phyloP scores from a whole-genome alignment of 495 filamentous ascomycete species.

The Penicillium salamii region DNA sequence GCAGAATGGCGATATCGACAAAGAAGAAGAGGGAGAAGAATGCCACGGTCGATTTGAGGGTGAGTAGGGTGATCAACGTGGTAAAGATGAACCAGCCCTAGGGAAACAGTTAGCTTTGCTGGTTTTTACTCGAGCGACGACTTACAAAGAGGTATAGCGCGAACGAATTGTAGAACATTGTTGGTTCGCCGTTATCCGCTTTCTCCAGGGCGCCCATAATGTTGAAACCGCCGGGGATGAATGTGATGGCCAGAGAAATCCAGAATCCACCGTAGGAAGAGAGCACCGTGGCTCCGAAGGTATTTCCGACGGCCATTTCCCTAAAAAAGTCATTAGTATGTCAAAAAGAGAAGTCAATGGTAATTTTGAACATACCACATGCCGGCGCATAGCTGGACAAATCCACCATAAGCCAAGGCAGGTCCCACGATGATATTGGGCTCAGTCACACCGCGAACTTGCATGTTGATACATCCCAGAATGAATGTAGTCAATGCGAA shows the following conservation, averaged over 20 bases:
- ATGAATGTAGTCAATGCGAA: constrained; percentile 90
- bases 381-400: constrained; percentile 81
- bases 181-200: constrained; percentile 40
- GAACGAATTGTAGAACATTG: constrained; percentile 61
- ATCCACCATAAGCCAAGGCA: constrained; percentile 70
- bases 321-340: constrained; percentile 40
- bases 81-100: constrained; percentile 93
- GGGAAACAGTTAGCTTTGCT: not conserved
- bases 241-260: constrained; percentile 79
- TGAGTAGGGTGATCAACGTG: constrained; percentile 72
- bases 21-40: constrained; percentile 90
- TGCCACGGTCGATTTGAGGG: constrained; percentile 81
- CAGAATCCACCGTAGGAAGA: constrained; percentile 95
- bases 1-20: constrained; percentile 79
- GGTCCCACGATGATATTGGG: constrained; percentile 63
- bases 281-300: constrained; percentile 92
- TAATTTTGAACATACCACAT: constrained; percentile 72
- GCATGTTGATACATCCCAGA: constrained; percentile 73
- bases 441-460: constrained; percentile 49
- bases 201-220: constrained; percentile 42
- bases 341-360: not conserved
- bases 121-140: not conserved
- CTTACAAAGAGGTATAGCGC: constrained; percentile 73
- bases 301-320: constrained; percentile 95
- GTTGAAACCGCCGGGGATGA: constrained; percentile 69